These are phyloP conservation scores for Cicer judaicum DNA, from an alignment of 306 rosid genomes.

Conservation along the genomic window DNA sequence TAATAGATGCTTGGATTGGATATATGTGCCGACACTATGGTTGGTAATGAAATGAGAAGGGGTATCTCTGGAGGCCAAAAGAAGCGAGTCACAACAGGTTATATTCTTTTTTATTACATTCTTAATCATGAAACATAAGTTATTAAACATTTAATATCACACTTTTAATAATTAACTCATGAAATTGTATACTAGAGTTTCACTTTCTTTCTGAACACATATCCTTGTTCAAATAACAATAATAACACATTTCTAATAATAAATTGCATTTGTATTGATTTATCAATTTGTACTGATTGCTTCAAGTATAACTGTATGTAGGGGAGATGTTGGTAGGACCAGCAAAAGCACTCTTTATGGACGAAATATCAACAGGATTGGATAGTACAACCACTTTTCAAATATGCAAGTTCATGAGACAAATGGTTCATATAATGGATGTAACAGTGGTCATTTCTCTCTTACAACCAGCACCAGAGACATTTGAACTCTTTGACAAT, in stretches of 20 bases:
- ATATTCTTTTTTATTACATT: neutral
- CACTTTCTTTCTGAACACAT: conserved; percentile 4
- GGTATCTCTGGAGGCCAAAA: conserved; percentile 74
- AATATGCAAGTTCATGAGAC: conserved; percentile 78
- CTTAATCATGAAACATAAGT: neutral
- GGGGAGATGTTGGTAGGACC: conserved; percentile 97
- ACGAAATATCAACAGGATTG: conserved; percentile 89
- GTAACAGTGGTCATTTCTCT: conserved; percentile 76
- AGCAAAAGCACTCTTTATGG: conserved; percentile 81
- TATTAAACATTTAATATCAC: conserved; percentile 14
- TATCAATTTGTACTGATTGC: conserved; percentile 49
- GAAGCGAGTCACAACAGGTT: conserved; percentile 70
- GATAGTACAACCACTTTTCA: conserved; percentile 94
- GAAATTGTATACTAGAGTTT: neutral
- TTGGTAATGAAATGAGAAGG: conserved; percentile 64
- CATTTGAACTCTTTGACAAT: conserved; percentile 65
- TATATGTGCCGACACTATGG: conserved; percentile 62
- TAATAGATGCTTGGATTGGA: conserved; percentile 63
- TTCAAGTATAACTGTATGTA: conserved; percentile 44
- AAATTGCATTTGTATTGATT: neutral
- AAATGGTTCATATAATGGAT: conserved; percentile 86
- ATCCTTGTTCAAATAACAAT: neutral
- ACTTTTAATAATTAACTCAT: too few species aligned
- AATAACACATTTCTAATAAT: neutral
- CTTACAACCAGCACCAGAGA: conserved; percentile 66